Conservation (phyloP, 2,329 filamentous ascomycete species). For the Microsporum ferrugineum region DNA sequence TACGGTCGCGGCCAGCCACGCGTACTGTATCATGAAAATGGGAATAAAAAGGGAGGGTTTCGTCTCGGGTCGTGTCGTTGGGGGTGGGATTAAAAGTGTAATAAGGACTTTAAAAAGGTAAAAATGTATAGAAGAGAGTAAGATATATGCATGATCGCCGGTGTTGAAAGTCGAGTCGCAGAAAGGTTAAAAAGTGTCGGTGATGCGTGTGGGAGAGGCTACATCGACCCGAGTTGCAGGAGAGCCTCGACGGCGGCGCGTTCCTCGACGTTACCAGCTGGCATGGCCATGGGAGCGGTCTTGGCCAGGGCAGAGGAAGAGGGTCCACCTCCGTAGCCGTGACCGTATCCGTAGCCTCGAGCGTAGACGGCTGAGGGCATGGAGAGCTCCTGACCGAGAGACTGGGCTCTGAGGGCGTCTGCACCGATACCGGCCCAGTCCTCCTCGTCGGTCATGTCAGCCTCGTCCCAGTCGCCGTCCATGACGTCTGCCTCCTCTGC, state of each 20-base stretch:
- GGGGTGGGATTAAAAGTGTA: not conserved
- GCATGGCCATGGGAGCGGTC: slow-evolving; percentile 28
- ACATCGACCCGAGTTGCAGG: slow-evolving; percentile 39
- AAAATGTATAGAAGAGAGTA: not conserved
- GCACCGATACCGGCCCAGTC: slow-evolving; percentile 89
- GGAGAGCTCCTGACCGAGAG: slow-evolving; percentile 21
- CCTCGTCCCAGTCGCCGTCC: slow-evolving; percentile 69
- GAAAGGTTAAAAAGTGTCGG: slow-evolving; percentile 3
- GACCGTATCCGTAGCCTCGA: slow-evolving; percentile 14
- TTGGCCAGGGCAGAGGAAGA: slow-evolving; percentile 31
- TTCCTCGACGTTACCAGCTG: slow-evolving; percentile 31
- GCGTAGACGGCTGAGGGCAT: not conserved
- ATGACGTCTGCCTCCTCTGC: slow-evolving; percentile 45
- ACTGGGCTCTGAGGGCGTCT: slow-evolving; percentile 63
- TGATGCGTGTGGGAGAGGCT: slow-evolving; percentile 19
- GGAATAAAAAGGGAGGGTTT: not conserved
- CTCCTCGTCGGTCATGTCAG: slow-evolving; percentile 86
- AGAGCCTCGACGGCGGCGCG: slow-evolving; percentile 40
- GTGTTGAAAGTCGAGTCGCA: not conserved
- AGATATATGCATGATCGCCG: not conserved
- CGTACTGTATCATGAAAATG: not conserved
- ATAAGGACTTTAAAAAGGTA: slow-evolving; percentile 6
- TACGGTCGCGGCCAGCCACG: not conserved
- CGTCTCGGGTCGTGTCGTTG: not conserved
- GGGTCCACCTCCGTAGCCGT: slow-evolving; percentile 24